Conservation (phyloP, 1,284 basidiomycete genomes). For the Cerioporus squamosus region DNA sequence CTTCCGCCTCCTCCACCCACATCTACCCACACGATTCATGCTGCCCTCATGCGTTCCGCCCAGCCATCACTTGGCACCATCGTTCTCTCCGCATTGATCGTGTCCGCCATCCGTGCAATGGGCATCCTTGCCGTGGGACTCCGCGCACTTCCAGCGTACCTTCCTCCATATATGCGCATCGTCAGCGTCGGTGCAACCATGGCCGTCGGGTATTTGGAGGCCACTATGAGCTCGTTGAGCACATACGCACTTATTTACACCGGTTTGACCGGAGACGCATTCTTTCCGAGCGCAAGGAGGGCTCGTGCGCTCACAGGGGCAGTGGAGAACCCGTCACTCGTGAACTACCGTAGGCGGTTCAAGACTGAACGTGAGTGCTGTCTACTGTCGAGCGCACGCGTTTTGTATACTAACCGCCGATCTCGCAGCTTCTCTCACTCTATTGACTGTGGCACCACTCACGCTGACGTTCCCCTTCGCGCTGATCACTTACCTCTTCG, state of each 20-base stretch:
- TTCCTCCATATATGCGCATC: slow-evolving; percentile 50
- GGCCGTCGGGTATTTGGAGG: slow-evolving; percentile 60
- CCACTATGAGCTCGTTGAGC: slow-evolving; percentile 75
- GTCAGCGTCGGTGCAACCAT: slow-evolving; percentile 45
- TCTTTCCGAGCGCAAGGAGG: slow-evolving; percentile 78
- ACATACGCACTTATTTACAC: slow-evolving; percentile 85
- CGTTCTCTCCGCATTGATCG: slow-evolving; percentile 75
- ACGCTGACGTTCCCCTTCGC: slow-evolving; percentile 83
- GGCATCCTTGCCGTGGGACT: slow-evolving; percentile 53
- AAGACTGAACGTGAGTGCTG: slow-evolving; percentile 57
- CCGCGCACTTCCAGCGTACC: slow-evolving; percentile 58
- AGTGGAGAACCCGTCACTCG: slow-evolving; percentile 43
- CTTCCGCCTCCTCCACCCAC: slow-evolving; percentile 53
- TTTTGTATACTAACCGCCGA: slow-evolving; percentile 3
- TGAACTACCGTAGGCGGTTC: slow-evolving; percentile 51
- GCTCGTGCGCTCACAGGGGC: slow-evolving; percentile 60
- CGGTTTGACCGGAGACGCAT: slow-evolving; percentile 85
- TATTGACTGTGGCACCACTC: slow-evolving; percentile 82
- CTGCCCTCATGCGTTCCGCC: slow-evolving; percentile 78
- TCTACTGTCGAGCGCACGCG: background rate
- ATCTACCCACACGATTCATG: slow-evolving; percentile 75
- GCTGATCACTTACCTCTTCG: slow-evolving; percentile 84
- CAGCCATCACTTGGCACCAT: slow-evolving; percentile 84
- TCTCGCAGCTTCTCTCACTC: slow-evolving; percentile 62
- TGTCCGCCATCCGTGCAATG: slow-evolving; percentile 69